These are phyloP conservation scores for Diaporthe longicolla DNA, from an alignment of 2,329 filamentous ascomycete species.

Conservation along the genomic window DNA sequence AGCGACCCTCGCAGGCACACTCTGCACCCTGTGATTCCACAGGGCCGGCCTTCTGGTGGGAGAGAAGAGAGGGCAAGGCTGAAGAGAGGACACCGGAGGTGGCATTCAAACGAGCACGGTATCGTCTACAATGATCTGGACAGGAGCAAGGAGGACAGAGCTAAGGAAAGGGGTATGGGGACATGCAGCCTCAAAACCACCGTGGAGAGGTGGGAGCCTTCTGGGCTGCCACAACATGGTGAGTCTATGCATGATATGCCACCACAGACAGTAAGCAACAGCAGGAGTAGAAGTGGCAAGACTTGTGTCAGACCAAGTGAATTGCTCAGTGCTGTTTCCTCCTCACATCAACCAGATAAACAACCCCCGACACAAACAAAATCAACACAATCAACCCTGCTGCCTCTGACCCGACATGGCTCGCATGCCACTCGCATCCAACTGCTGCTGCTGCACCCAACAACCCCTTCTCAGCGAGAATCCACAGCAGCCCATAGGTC, in stretches of 20 bases:
- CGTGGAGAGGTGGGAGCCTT: neutral
- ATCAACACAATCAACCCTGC: neutral
- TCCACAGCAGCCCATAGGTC: neutral
- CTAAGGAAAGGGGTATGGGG: neutral
- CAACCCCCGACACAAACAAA: neutral
- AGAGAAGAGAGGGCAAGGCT: neutral
- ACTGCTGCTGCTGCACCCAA: too few relatives aligned
- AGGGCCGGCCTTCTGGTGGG: neutral
- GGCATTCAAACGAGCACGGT: neutral
- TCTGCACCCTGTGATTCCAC: neutral
- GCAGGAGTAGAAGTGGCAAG: neutral
- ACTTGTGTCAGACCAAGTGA: neutral
- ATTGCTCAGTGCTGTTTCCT: neutral
- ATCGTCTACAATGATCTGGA: neutral
- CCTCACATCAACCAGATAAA: neutral
- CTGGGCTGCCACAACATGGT: neutral
- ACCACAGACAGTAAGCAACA: neutral
- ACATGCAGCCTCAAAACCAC: neutral
- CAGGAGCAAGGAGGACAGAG: neutral
- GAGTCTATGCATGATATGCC: neutral
- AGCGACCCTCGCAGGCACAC: neutral
- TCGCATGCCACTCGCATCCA: too few relatives aligned
- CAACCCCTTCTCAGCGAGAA: neutral
- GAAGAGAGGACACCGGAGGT: conserved; percentile 8
- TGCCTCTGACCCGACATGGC: neutral